Evolutionary conservation across 2,329 filamentous ascomycete genomes (phyloP), one percentile per base, ranked within the genome.

Genomic region (Raffaelea arxii): DNA sequence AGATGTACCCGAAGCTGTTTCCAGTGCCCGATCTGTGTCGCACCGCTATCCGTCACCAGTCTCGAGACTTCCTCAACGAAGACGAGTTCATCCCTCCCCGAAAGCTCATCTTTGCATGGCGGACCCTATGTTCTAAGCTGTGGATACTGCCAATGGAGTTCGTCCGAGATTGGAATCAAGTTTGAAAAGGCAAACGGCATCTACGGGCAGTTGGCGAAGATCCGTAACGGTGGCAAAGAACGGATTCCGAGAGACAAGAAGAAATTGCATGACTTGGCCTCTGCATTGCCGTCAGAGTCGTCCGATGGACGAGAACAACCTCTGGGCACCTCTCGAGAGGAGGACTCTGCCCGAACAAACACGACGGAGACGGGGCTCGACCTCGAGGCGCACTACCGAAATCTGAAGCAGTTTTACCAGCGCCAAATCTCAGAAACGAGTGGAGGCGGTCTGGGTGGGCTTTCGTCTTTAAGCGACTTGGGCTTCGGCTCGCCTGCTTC

Each of bases 1-100:
- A 91, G 89, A 60, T 96, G 92, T 62, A 91, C 88, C 18, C 77
- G 92, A 54, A 96, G 90, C 61, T 98, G 92, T 65, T 97, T 92
- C 69, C 87, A 94, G 61, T 98, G 92, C 57, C 92, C 92, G 0
- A 72, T 90, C 53, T 98, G 92, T 63, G 81, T 86, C 24, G 81
- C 88, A 0, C 85, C 88, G 12, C 74, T 97, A 36, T 75, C 81
- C 19, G 81, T 92, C 44, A 85, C 80, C 45, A 80, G 81, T 19
- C 66, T 90, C 50, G 84, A 89, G 46, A 68, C 74, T 30, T 60
- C 45, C 18, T 27, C 71, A 2, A 60, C 70, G 23, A 71, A 74
- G 62, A 54, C 64, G 19, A 65, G 57, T 46, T 67, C 70, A 35
- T 63, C 71, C 5, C 62, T 63, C 14, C 60, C 69, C n/a, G 73